Evolutionary conservation across 306 rosid genomes (phyloP).

Genomic region (Sechiopsis laciniata): DNA sequence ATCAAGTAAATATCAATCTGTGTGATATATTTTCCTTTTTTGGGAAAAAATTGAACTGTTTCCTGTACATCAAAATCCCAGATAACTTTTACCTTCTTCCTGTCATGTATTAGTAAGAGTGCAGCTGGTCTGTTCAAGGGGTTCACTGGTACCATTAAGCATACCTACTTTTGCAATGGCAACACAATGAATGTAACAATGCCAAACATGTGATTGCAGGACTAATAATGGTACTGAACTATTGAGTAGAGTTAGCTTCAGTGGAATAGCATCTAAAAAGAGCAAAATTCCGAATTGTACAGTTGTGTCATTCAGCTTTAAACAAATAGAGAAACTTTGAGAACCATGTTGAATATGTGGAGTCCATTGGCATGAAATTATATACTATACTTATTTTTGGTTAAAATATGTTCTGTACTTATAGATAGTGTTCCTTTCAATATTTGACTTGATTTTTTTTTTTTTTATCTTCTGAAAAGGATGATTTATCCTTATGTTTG

Average conservation of each 20-base stretch:
- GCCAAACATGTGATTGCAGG: slow-evolving; percentile 4
- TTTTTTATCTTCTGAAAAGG: not conserved
- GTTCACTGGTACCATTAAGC: slow-evolving; percentile 8
- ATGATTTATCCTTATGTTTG: slow-evolving; percentile 10
- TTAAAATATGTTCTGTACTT: not conserved
- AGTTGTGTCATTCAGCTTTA: not conserved
- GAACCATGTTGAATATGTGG: not conserved
- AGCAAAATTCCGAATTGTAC: not conserved
- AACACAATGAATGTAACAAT: not conserved
- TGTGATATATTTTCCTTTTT: not conserved
- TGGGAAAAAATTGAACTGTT: not conserved
- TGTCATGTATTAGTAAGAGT: slow-evolving; percentile 12
- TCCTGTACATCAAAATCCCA: slow-evolving; percentile 21
- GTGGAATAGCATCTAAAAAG: too few relatives aligned
- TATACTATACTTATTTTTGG: not conserved
- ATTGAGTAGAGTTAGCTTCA: too few relatives aligned
- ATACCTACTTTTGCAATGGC: slow-evolving; percentile 13
- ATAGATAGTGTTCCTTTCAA: not conserved
- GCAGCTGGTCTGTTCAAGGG: slow-evolving; percentile 18
- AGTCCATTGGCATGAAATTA: not conserved
- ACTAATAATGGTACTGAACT: not conserved
- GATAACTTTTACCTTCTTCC: slow-evolving; percentile 15
- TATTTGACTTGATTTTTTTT: too few relatives aligned
- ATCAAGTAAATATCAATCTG: not conserved
- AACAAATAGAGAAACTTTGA: slow-evolving; percentile 6